Base-by-base conservation (phyloP, 345 rosid genomes). In the Camelina neglecta region DNA sequence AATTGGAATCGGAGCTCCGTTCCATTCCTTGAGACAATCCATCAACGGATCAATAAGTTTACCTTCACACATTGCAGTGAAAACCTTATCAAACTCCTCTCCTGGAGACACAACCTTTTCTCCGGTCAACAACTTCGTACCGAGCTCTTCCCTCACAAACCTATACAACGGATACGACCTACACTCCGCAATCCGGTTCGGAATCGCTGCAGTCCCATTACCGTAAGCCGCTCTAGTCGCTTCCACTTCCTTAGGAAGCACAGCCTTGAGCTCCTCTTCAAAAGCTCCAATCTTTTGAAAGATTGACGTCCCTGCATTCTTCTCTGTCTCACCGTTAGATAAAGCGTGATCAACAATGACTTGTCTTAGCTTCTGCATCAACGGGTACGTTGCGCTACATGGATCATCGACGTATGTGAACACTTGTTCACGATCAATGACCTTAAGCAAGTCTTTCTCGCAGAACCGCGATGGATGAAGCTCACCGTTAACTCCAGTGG, bases 1-100 rank as follows among this genome's bases (percentile, higher is more conserved):
- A n/a, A 90, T 81, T 1, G 93, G 91, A 62, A 90, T 79, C 39
- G 93, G 93, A 69, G 88, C 85, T 24, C 96, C 93, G 56, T 90
- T 83, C 96, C 93, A 90, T 8, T 84, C 91, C 83, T 79, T 79
- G 75, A 90, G 86, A 71, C 93, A 88, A 4, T 88, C 88, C 77
- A 88, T 56, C 85, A 88, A n/a, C 0, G 91, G 96, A 83, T 86
- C 93, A 62, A 88, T 85, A 61, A 89, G 21, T 70, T 79, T 85
- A 64, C 96, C 90, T 47, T 78, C 81, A 73, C 93, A 87, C 69
- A 90, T 83, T 16, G 92, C 93, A 9, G 83, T 45, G 79, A 85
- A 87, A 23, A 88, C 89, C 87, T 82, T 79, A 54, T 90, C 93
- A 23, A 85, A 86, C 67, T 90, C 96, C 78, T 90, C 93, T 9